phyloP scores from a whole-genome alignment of 148 eudicot genomes.

The Rhododendron molle region DNA sequence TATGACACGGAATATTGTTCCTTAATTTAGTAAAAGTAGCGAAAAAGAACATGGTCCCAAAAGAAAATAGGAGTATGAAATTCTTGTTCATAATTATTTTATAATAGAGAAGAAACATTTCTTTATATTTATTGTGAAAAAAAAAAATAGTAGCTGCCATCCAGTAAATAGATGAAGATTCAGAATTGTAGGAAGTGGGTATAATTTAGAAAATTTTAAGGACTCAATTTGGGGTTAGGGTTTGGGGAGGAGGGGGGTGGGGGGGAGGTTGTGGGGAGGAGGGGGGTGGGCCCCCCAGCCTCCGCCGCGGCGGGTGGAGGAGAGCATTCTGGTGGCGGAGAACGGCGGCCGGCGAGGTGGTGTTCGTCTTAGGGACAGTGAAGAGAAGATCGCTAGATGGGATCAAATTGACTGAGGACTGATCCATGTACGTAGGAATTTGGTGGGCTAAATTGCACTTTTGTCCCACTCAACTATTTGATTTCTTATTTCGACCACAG shows the following conservation, averaged over 20 bases:
- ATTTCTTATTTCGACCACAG: background rate
- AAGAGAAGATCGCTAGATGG: background rate
- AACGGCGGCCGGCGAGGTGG: background rate
- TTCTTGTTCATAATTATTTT: no score
- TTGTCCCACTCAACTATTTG: background rate
- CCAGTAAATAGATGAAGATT: no score
- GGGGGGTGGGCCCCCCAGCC: constrained; percentile 65
- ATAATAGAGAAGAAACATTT: no score
- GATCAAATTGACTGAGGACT: background rate
- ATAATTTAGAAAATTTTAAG: no score
- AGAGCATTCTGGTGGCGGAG: constrained; percentile 40
- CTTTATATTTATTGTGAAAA: no score
- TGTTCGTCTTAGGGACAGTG: background rate
- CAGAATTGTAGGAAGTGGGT: no score
- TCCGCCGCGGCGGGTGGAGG: constrained; percentile 57
- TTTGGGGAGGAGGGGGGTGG: constrained; percentile 23
- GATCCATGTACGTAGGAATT: background rate
- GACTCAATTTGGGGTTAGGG: constrained; percentile 27
- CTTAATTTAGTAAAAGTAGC: no score
- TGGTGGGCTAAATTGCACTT: background rate
- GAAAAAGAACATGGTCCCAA: no score
- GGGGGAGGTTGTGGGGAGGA: constrained; percentile 60
- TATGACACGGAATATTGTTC: no score
- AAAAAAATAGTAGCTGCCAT: no score
- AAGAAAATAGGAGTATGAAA: no score